These are phyloP conservation scores for Globisporangium abappressorium DNA, from an alignment of 352 stramenopile species.

Conservation along the genomic window DNA sequence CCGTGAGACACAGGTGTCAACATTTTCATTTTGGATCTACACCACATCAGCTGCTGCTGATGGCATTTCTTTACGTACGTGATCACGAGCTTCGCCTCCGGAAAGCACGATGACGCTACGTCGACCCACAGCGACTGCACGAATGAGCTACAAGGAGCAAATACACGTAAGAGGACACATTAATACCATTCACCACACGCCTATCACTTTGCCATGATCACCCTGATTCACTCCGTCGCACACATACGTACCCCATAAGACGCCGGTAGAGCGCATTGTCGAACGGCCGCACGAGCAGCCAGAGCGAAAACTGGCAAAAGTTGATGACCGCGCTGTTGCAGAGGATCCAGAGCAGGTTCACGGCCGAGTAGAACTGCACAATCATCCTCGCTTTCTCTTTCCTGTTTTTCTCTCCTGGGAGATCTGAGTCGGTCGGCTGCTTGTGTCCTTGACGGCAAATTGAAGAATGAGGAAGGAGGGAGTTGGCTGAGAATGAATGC, in stretches of 20 bases:
- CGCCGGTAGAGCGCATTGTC: conserved; percentile 76
- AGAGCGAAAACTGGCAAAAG: conserved; percentile 79
- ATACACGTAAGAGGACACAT: conserved; percentile 5
- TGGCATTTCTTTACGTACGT: conserved; percentile 46
- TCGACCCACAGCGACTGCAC: conserved; percentile 85
- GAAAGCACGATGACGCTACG: conserved; percentile 82
- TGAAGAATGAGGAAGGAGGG: neutral
- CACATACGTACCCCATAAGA: conserved; percentile 51
- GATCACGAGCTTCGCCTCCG: conserved; percentile 75
- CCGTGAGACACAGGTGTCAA: neutral
- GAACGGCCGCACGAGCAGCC: conserved; percentile 81
- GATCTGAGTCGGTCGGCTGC: neutral
- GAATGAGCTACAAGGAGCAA: conserved; percentile 29
- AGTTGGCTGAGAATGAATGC: neutral
- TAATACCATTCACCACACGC: conserved; percentile 1
- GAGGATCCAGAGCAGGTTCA: conserved; percentile 82
- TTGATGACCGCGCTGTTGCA: conserved; percentile 83
- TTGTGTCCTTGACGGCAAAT: conserved; percentile 1
- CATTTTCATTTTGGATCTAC: too few species aligned
- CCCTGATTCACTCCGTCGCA: neutral
- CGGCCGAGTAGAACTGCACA: conserved; percentile 64
- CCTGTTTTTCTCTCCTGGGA: neutral
- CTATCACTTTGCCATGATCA: neutral
- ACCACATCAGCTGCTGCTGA: neutral
- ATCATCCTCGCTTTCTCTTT: conserved; percentile 31